phyloP scores from a whole-genome alignment of 2,329 filamentous ascomycete species.

The Calonectria naviculata region DNA sequence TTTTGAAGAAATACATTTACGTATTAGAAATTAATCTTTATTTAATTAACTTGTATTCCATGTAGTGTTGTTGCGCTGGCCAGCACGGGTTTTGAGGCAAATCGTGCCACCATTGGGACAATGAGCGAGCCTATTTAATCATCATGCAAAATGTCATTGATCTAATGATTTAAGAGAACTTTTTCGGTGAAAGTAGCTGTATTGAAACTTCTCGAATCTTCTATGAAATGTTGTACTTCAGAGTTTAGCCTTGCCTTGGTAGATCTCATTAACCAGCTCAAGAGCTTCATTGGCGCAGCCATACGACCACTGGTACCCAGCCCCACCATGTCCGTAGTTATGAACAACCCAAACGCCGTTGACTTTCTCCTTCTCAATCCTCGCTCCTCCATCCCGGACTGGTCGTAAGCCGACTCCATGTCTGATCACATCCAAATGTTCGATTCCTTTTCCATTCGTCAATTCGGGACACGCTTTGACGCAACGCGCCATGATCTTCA shows the following conservation, averaged over 20 bases:
- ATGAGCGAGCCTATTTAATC: no score
- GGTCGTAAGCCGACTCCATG: constrained; percentile 87
- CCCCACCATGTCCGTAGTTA: constrained; percentile 81
- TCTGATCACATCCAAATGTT: constrained; percentile 79
- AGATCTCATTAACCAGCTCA: constrained; percentile 15
- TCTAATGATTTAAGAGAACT: no score
- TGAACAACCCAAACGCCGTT: constrained; percentile 75
- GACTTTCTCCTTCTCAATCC: constrained; percentile 70
- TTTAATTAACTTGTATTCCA: no score
- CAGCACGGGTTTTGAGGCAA: no score
- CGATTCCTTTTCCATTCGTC: constrained; percentile 72
- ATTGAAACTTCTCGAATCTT: no score
- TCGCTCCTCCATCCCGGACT: constrained; percentile 75
- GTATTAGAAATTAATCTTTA: no score
- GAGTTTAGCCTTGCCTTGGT: not conserved
- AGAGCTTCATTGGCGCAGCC: constrained; percentile 26
- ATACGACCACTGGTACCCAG: constrained; percentile 71
- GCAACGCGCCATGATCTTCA: constrained; percentile 82
- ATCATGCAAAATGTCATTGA: no score
- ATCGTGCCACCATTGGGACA: no score
- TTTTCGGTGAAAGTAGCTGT: not conserved
- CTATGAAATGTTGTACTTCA: not conserved
- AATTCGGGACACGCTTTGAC: constrained; percentile 72
- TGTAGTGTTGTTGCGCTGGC: no score
- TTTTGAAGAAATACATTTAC: no score